These are phyloP conservation scores for Ammopiptanthus mongolicus DNA, from an alignment of 306 rosid species.

Conservation along the genomic window DNA sequence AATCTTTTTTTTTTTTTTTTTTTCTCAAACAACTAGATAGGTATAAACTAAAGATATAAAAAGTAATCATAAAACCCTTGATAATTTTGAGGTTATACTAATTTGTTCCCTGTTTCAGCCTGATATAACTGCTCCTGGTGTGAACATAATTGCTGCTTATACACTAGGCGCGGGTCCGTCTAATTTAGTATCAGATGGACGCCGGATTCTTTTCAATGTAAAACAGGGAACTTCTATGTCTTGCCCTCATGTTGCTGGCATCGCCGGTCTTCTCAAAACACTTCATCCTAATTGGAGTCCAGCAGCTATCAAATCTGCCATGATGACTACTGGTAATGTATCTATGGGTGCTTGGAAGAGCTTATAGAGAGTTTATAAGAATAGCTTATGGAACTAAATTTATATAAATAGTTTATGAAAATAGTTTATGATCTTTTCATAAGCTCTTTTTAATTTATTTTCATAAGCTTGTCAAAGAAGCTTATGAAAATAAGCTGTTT, in stretches of 20 bases:
- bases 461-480: too few relatives aligned
- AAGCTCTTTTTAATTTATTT: too few relatives aligned
- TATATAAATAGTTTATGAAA: too few relatives aligned
- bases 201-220: constrained; percentile 19
- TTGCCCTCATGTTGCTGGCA: constrained; percentile 52
- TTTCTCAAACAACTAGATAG: too few relatives aligned
- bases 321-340: constrained; percentile 71
- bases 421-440: too few relatives aligned
- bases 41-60: too few relatives aligned
- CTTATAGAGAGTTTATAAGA: too few relatives aligned
- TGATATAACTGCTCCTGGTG: constrained; percentile 55
- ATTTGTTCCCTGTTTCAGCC: constrained; percentile 27
- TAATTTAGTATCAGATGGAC: neutral
- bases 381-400: too few relatives aligned
- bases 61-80: too few relatives aligned
- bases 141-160: constrained; percentile 41
- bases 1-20: too few relatives aligned
- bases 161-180: constrained; percentile 17
- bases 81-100: neutral
- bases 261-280: constrained; percentile 48
- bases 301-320: constrained; percentile 51
- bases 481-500: too few relatives aligned
- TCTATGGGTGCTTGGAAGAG: too few relatives aligned
- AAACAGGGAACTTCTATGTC: constrained; percentile 49
- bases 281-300: constrained; percentile 61